These are phyloP conservation scores for Vitis hybrid DNA, from an alignment of 177 flowering plant genomes.

Conservation along the genomic window DNA sequence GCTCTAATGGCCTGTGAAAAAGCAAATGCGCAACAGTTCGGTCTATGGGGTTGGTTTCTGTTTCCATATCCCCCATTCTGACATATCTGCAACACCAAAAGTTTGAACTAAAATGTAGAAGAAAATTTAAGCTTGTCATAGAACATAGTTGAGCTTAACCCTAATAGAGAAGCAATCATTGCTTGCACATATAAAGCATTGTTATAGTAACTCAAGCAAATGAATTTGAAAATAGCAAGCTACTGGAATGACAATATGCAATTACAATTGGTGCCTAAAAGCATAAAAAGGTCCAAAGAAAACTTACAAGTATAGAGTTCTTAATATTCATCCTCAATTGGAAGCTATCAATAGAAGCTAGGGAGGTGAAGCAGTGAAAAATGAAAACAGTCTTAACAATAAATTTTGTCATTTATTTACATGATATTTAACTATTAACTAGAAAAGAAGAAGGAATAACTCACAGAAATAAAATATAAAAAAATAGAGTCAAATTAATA, in stretches of 20 bases:
- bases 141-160: neutral
- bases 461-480: too few relatives aligned
- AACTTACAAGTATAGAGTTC: neutral
- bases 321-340: neutral
- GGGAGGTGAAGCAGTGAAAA: neutral
- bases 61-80: slow-evolving; percentile 51
- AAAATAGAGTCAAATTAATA: too few relatives aligned
- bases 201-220: too few relatives aligned
- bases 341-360: neutral
- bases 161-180: too few relatives aligned
- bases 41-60: slow-evolving; percentile 85
- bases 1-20: slow-evolving; percentile 64
- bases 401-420: neutral
- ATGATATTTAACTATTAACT: too few relatives aligned
- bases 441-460: too few relatives aligned
- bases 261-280: neutral
- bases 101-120: neutral
- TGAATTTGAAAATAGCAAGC: too few relatives aligned
- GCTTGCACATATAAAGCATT: too few relatives aligned
- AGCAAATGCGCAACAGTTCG: slow-evolving; percentile 84
- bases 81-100: slow-evolving; percentile 34
- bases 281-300: neutral
- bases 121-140: neutral
- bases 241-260: neutral
- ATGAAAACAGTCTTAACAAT: neutral